Base-by-base conservation (phyloP, 257 asterid species). In the Buddleja alternifolia region DNA sequence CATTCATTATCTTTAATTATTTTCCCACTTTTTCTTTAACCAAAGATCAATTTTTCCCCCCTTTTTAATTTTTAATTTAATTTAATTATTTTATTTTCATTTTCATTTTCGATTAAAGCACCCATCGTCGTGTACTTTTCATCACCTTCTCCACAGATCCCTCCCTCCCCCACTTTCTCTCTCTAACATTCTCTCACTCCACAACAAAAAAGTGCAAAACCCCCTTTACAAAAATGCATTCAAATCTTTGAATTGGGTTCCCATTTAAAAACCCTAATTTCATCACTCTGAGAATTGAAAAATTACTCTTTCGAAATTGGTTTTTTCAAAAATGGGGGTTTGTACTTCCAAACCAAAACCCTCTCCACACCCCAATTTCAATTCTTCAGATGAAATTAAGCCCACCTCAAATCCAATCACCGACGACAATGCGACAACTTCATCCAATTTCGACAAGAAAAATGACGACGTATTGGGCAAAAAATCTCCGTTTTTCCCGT, bases 401-500 rank as follows among this genome's bases (percentile, higher is more conserved):
- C 44, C 66, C 34, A 47, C 17, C 15, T n/a, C 14, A 32, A 69
- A 25, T 58, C 63, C 63, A 34, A 42, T 23, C 32, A 70, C 73
- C 60, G 72, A 66, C 47, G 67, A 36, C 8, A 71, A 66, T 71
- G 71, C n/a, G 51, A 66, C 55, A 12, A 61, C 14, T 63, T 47
- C 79, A 11, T 75, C 56, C 21, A 62, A 61, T 54, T 47, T 48
- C 14, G 76, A 63, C 29, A 73, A 39, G 24, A 56, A 55, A 7
- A 72, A 46, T 56, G 68, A 63, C 14, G 90, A 83, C 54, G 73
- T 54, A 8, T n/a, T n/a, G n/a, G 90, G 81, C 0, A 88, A 82
- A 63, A 93, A 85, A 47, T 90, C 97, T 3, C 97, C 98, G 1
- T 83, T 90, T 68, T 90, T 93, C 63, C 95, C 96, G 8, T 93